Base-by-base conservation (phyloP, 345 rosid genomes). In the Noccaea caerulescens region DNA sequence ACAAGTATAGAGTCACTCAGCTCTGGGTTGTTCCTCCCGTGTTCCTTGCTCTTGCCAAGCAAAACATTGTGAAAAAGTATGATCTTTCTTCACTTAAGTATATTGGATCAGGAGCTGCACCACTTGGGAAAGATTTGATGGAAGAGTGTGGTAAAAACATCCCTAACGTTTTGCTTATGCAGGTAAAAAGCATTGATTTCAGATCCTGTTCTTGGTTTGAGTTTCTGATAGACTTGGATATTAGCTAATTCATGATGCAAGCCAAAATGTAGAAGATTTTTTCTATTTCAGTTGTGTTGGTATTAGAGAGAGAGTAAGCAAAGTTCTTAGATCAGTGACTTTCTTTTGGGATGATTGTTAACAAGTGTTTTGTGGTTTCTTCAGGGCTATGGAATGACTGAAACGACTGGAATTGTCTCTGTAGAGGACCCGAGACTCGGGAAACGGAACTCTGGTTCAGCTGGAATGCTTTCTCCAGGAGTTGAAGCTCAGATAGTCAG, bases 381-480 rank as follows among this genome's bases (percentile, higher is more conserved):
- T 82, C 83, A 94, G 97, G 96, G 97, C 8, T 94, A 79, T 75
- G 97, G 95, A 38, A 88, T 94, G 97, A 94, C 93, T 8, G 96
- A 94, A 85, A 91, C 97, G 33, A 68, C 82, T 68, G 93, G 84
- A 5, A 67, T 89, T 13, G 44, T 89, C 56, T 84, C 93, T 10
- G 45, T 84, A 63, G 98, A 91, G 79, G 83, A 79, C 75, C 62
- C 82, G 8, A 73, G 76, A 18, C 37, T 74, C 3, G 84, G 89
- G 18, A 61, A 41, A 65, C 58, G 87, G 27, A 79, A 82, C 50
- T 66, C 86, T 14, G 98, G 98, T 64, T 88, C 98, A 9, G 74
- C 93, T 49, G 97, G 99, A 78, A 72, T 39, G 47, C 92, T 94
- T 54, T 76, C 16, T 69, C 47, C 99, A 6, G 89, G 90, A 50